Conservation (phyloP, 371 early-diverging fungal genomes). For the Lichtheimia ornata region DNA sequence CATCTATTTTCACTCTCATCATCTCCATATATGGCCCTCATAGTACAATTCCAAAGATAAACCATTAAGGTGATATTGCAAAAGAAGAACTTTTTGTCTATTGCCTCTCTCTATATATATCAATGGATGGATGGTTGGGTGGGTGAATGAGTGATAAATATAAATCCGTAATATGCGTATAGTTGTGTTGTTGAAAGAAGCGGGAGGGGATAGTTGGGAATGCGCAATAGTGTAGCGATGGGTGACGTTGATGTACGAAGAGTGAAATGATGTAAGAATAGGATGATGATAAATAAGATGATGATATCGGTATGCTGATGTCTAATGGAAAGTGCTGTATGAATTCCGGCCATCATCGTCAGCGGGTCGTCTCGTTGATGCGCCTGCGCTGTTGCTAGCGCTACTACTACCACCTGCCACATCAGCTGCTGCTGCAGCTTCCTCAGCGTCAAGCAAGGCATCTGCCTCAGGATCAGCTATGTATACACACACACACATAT, state of each 20-base stretch:
- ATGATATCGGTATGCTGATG: background rate
- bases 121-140: no score
- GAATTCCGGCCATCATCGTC: constrained; percentile 12
- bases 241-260: background rate
- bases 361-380: background rate
- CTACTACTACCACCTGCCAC: background rate
- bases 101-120: no score
- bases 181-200: background rate
- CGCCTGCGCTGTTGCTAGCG: background rate
- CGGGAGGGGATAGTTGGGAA: background rate
- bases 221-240: background rate
- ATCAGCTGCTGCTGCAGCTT: background rate
- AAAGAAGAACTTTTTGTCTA: background rate
- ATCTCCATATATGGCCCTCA: no score
- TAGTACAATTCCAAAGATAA: constrained; percentile 1
- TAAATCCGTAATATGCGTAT: background rate
- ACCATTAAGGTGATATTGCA: constrained; percentile 2
- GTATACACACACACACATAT: no score
- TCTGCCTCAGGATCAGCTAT: constrained; percentile 10
- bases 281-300: background rate
- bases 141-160: background rate
- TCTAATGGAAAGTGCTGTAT: constrained; percentile 16
- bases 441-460: constrained; percentile 16
- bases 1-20: constrained; percentile 1
- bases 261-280: constrained; percentile 1